Evolutionary conservation across 768 basidiomycete species (phyloP), one percentile per base, ranked within the genome.

Genomic region (Rubroboletus pulcherrimus): DNA sequence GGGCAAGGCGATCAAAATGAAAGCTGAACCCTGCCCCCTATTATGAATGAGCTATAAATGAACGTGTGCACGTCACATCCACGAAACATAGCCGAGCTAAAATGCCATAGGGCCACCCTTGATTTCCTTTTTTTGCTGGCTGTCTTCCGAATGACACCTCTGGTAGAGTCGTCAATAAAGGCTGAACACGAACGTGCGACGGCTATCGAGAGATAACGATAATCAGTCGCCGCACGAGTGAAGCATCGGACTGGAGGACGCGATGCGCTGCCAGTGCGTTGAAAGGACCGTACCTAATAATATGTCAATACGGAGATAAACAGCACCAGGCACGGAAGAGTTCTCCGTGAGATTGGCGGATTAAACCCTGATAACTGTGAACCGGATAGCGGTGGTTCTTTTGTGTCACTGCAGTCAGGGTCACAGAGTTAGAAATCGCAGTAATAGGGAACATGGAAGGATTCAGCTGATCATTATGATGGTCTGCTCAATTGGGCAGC

Each of bases 41-140:
- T 68, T 67, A 56, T 62, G 56, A 64, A 58, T 34, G 42, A 51
- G n/a, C 5, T 33, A 31, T 43, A 69, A 59, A 67, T 67, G 67
- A 62, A 33, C 67, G 67, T 66, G 67, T 26, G 62, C 46, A 26
- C 26, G 26, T 26, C 26, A 26, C 3, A 5, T 26, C 26, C 5
- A 5, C 26, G 26, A 26, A 26, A 26, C 26, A 26, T 26, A 26
- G 26, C 26, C 26, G 26, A 26, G 26, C 26, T 26, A 26, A 26
- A 26, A 26, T 26, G 26, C 26, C 26, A 26, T 26, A 26, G 21
- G 21, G 21, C 21, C 21, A 21, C 21, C 21, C 21, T 21, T 21
- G 21, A 21, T 21, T 21, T 21, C 21, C 21, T 21, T 21, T 21
- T 21, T 21, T 21, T 21, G 21, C 21, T 21, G 21, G 21, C 21